A percentile compares a stretch with the other conserved stretches of the same genome.
These are phyloP conservation scores for Fusarium scirpi DNA, from an alignment of 2,329 filamentous ascomycete genomes.

Conservation along the genomic window DNA sequence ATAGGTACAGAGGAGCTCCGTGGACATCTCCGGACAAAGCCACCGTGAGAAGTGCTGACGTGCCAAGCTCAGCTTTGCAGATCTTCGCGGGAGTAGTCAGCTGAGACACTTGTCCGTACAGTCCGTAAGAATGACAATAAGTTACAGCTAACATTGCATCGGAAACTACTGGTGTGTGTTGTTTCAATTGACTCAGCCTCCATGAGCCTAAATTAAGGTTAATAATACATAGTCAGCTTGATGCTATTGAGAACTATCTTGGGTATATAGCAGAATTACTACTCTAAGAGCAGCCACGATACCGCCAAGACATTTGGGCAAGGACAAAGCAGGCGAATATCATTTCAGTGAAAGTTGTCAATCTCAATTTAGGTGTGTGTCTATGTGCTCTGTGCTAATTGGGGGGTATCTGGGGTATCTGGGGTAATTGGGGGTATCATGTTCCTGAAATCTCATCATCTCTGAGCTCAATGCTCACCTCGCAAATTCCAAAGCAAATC, in stretches of 20 bases:
- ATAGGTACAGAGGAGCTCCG: neutral
- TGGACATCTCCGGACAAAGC: neutral
- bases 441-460: neutral
- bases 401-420: neutral
- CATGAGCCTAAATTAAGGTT: neutral
- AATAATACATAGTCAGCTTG: neutral
- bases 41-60: neutral
- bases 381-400: neutral
- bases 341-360: neutral
- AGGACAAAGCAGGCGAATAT: neutral
- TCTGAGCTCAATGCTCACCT: neutral
- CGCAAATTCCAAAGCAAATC: neutral
- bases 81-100: neutral
- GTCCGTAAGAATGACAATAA: rapidly evolving
- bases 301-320: too few species aligned
- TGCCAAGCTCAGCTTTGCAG: conserved; percentile 10
- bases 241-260: neutral
- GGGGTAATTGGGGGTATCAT: neutral
- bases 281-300: neutral
- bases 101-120: neutral
- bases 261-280: rapidly evolving
- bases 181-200: too few species aligned
- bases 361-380: neutral
- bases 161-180: neutral
- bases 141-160: rapidly evolving